Percentiles rank a stretch among this genome's conserved stretches.
Conservation (phyloP, 139 green algal genomes). For the Deuterostichococcus epilithicus region DNA sequence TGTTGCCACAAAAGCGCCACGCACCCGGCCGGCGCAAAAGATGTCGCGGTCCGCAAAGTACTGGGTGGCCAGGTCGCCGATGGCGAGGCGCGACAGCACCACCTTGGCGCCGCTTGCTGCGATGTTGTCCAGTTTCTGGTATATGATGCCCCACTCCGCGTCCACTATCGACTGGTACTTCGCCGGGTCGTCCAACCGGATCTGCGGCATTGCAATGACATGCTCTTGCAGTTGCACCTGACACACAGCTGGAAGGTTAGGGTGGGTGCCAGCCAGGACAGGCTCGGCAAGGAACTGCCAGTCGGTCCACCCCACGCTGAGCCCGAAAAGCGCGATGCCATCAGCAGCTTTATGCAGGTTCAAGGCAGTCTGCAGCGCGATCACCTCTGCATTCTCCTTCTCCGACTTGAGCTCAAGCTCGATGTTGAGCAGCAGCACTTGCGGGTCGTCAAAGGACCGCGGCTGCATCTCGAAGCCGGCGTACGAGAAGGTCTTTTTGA, state of each 20-base stretch:
- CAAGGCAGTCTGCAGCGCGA: neutral
- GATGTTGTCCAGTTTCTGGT: constrained; percentile 94
- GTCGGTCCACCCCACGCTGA: neutral
- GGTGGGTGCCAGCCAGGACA: neutral
- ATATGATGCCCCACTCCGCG: constrained; percentile 99
- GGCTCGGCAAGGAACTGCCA: no score
- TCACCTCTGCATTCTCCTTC: constrained; percentile 96
- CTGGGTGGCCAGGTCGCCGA: constrained; percentile 94
- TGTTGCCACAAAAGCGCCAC: neutral
- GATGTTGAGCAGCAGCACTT: constrained; percentile 97
- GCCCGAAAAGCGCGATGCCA: neutral
- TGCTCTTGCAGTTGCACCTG: neutral
- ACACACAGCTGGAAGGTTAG: neutral
- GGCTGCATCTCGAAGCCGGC: constrained; percentile 99
- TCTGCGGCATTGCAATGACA: constrained; percentile 21
- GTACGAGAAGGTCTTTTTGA: constrained; percentile 99
- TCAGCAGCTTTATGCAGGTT: neutral
- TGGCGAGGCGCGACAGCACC: constrained; percentile 85
- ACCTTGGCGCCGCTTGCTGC: constrained; percentile 83
- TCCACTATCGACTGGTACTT: constrained; percentile 98
- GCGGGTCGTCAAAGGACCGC: constrained; percentile 85
- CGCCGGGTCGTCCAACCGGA: constrained; percentile 85
- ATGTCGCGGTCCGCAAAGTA: constrained; percentile 97
- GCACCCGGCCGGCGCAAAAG: constrained; percentile 92
- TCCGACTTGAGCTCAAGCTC: constrained; percentile 98